Evolutionary conservation across 257 asterid species (phyloP).

Genomic region (Ilex aquifolium): DNA sequence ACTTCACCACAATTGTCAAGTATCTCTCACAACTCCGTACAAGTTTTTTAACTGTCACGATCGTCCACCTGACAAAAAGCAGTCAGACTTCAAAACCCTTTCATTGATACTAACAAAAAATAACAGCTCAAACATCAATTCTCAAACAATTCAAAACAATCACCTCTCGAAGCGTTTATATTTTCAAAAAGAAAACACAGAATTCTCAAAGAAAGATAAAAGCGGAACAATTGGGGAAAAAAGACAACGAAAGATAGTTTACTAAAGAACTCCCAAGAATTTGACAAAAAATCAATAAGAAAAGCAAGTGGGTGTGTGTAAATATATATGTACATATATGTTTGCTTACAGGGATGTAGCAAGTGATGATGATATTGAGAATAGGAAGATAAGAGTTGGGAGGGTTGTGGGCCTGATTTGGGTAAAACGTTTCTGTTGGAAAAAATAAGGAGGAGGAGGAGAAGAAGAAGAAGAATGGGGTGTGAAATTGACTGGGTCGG

Average conservation of each 20-base stretch:
- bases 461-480: not conserved
- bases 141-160: not conserved
- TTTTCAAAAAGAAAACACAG: too few species aligned
- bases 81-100: not conserved
- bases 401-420: not conserved
- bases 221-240: too few species aligned
- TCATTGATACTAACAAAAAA: too few species aligned
- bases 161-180: too few species aligned
- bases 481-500: not conserved
- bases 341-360: too few species aligned
- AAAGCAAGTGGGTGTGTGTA: too few species aligned
- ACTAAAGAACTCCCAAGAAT: too few species aligned
- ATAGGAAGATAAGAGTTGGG: not conserved
- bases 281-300: too few species aligned
- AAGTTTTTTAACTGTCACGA: not conserved
- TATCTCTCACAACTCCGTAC: conserved; percentile 15
- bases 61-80: not conserved
- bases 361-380: too few species aligned
- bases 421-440: not conserved
- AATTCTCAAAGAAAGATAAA: too few species aligned
- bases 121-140: not conserved
- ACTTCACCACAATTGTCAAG: conserved; percentile 20
- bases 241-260: too few species aligned
- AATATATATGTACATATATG: too few species aligned
- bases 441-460: not conserved